Base-by-base conservation (phyloP, 768 basidiomycete species). In the Pisolithus microcarpus region DNA sequence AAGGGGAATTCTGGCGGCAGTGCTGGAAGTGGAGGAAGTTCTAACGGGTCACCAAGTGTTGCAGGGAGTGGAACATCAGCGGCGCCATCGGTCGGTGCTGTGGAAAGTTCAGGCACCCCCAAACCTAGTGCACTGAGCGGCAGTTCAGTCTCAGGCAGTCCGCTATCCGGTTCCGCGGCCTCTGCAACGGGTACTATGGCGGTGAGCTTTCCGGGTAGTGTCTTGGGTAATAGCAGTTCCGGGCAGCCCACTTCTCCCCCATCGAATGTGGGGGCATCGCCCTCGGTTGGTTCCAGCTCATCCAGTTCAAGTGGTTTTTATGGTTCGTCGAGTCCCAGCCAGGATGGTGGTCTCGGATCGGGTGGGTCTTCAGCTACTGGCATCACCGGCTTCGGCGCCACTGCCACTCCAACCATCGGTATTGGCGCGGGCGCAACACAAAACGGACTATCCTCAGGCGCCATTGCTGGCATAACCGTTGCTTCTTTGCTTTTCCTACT, bases 401-500 rank as follows among this genome's bases (percentile, higher is more conserved):
- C 54, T 7, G 43, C 51, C 38, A 18, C 67, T 36, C 39, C 61
- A 23, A 61, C 58, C 15, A 19, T 15, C 19, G 37, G 46, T 10
- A 38, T 55, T 24, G 42, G 42, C 13, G 45, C 56, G 6, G 48
- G 50, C 13, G 38, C 52, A n/a, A 47, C 51, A 34, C 62, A 61
- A 43, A 59, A 61, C 18, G 66, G 65, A 10, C 38, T 78, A 2
- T 74, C 80, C 4, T 59, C 55, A 0, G 79, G 73, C 24, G 74
- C 70, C 21, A 74, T 82, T 43, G 78, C 73, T 8, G 81, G 65
- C 37, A 75, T 82, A 42, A 58, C 56, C 13, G 49, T 70, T 16
- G 51, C 71, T 4, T 57, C 68, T 23, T 49, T 58, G 23, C 23
- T 75, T 19, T 52, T 62, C 40, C 44, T 70, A 18, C 48, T 78